Evolutionary conservation across 2,329 filamentous ascomycete species (phyloP).

Genomic region (Elsinoe ampelina): DNA sequence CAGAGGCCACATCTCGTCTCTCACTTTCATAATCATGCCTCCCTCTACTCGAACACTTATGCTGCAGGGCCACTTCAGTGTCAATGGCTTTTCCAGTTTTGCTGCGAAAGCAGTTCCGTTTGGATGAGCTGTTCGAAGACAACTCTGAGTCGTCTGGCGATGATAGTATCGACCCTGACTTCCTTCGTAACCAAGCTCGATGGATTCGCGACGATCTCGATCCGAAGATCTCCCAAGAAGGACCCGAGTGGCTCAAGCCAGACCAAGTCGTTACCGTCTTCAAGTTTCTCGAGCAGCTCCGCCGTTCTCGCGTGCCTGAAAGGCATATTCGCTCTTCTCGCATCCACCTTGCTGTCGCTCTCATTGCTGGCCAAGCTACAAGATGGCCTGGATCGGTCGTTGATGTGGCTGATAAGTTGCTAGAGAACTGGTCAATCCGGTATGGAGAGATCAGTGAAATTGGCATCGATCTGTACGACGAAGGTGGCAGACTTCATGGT

Average conservation of each 20-base stretch:
- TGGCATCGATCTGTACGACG: conserved; percentile 34
- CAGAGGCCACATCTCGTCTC: too few relatives aligned
- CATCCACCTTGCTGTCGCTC: conserved; percentile 37
- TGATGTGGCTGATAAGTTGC: conserved; percentile 36
- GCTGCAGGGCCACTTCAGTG: not conserved
- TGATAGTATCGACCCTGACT: conserved; percentile 17
- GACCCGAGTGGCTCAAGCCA: conserved; percentile 33
- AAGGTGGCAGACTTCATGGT: conserved; percentile 35
- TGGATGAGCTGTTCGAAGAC: conserved; percentile 8
- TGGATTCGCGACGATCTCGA: conserved; percentile 44
- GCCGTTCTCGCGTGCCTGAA: conserved; percentile 24
- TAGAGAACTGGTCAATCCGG: conserved; percentile 30
- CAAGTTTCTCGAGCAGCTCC: conserved; percentile 29
- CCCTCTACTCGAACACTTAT: too few relatives aligned
- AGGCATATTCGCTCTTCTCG: conserved; percentile 34
- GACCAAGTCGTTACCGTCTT: conserved; percentile 38
- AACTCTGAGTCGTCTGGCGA: conserved; percentile 8
- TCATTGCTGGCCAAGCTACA: conserved; percentile 36
- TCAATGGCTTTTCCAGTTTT: not conserved
- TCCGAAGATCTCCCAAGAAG: conserved; percentile 36
- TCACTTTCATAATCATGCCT: too few relatives aligned
- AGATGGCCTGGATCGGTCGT: conserved; percentile 38
- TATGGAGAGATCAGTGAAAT: conserved; percentile 33
- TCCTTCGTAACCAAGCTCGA: conserved; percentile 29
- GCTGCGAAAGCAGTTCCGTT: conserved; percentile 3